A percentile compares a stretch with the other conserved stretches of the same genome.
phyloP scores from a whole-genome alignment of 768 basidiomycete genomes.

The Lentinula lateritia region DNA sequence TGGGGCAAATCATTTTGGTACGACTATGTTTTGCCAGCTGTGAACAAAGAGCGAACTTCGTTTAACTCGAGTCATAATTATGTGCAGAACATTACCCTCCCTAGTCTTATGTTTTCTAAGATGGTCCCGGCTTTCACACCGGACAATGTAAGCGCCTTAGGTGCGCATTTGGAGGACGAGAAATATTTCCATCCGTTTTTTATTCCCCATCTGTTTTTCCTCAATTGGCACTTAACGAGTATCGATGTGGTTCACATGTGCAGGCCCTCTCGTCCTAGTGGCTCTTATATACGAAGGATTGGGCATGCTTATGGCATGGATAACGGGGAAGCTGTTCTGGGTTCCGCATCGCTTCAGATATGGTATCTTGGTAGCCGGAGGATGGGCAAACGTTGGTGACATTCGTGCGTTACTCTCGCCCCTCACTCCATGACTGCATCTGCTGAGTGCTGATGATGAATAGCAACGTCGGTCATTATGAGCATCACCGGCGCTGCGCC shows the following conservation, averaged over 20 bases:
- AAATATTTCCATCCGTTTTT: neutral
- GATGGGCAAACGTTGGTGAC: slow-evolving; percentile 66
- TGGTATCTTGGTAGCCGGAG: slow-evolving; percentile 65
- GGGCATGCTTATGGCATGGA: slow-evolving; percentile 48
- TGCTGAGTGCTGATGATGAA: neutral
- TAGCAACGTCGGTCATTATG: slow-evolving; percentile 63
- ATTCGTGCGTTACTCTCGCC: slow-evolving; percentile 44
- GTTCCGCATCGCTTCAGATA: slow-evolving; percentile 74
- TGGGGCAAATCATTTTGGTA: slow-evolving; percentile 50
- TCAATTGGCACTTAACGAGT: neutral
- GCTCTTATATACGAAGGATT: slow-evolving; percentile 53
- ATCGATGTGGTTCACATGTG: neutral
- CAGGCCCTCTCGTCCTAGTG: slow-evolving; percentile 62
- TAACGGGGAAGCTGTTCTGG: slow-evolving; percentile 63
- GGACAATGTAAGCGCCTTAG: slow-evolving; percentile 50
- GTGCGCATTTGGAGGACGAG: slow-evolving; percentile 23
- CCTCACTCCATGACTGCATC: neutral
- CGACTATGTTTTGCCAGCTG: neutral
- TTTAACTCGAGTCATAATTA: neutral
- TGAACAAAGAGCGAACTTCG: neutral
- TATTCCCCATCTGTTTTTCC: neutral
- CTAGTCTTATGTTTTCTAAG: slow-evolving; percentile 65
- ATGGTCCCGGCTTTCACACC: slow-evolving; percentile 62
- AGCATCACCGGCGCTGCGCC: slow-evolving; percentile 57
- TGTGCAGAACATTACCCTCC: slow-evolving; percentile 49